A percentile compares a stretch with the other conserved stretches of the same genome.
Evolutionary conservation across 805 yeast genomes (phyloP).

Genomic region (Blastobotrys terrestris): DNA sequence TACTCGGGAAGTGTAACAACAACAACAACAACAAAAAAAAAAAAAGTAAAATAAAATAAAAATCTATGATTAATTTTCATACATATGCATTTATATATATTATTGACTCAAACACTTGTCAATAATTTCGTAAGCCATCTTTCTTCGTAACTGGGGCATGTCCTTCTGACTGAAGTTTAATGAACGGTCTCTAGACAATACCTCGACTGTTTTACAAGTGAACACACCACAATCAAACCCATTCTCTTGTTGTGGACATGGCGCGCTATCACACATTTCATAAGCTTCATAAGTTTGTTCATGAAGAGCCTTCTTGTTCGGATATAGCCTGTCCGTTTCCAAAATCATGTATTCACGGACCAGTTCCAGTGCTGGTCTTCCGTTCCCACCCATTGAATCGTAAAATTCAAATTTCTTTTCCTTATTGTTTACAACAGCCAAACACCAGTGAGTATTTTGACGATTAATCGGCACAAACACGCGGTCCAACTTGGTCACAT

Average conservation of each 20-base stretch:
- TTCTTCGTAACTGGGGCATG: constrained; percentile 58
- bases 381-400: constrained; percentile 62
- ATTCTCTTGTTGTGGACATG: constrained; percentile 81
- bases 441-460: constrained; percentile 84
- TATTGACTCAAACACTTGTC: constrained; percentile 24
- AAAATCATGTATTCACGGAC: constrained; percentile 57
- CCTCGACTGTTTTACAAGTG: constrained; percentile 70
- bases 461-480: constrained; percentile 84
- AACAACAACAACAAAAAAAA: neutral
- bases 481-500: constrained; percentile 56
- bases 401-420: constrained; percentile 56
- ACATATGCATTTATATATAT: constrained; percentile 2
- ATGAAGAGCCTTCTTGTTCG: constrained; percentile 30
- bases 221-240: constrained; percentile 96
- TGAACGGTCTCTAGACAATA: constrained; percentile 44
- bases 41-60: neutral
- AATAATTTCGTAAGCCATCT: constrained; percentile 60
- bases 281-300: constrained; percentile 26
- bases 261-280: constrained; percentile 17
- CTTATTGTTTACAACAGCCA: constrained; percentile 67
- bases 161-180: constrained; percentile 59
- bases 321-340: constrained; percentile 54
- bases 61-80: neutral
- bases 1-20: no score
- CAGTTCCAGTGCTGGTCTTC: constrained; percentile 38